Evolutionary conservation across 108 stramenopile genomes (phyloP).

Genomic region (Discostella stelligeroides): DNA sequence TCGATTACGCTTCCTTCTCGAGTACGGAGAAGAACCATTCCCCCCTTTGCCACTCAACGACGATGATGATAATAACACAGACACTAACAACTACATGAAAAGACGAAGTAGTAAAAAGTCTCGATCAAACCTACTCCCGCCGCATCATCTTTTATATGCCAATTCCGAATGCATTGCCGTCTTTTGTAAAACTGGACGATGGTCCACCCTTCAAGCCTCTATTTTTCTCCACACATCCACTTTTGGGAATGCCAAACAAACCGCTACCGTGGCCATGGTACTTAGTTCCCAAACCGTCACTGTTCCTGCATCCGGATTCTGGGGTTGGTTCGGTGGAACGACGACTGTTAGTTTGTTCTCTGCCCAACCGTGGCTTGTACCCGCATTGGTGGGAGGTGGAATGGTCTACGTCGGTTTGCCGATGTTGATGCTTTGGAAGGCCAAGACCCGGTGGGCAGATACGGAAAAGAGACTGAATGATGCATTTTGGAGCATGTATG

Average conservation of each 20-base stretch:
- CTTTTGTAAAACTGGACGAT: slow-evolving; percentile 59
- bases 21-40: slow-evolving; percentile 36
- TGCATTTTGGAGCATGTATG: slow-evolving; percentile 47
- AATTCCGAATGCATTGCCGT: slow-evolving; percentile 90
- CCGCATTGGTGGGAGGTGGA: slow-evolving; percentile 74
- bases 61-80: slow-evolving; percentile 6
- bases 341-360: slow-evolving; percentile 60
- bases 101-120: slow-evolving; percentile 3
- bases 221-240: slow-evolving; percentile 56
- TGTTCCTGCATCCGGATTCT: slow-evolving; percentile 74
- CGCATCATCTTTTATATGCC: slow-evolving; percentile 74
- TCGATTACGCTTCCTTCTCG: slow-evolving; percentile 58
- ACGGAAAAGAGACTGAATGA: slow-evolving; percentile 52
- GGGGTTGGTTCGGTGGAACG: slow-evolving; percentile 76
- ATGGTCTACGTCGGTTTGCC: slow-evolving; percentile 70
- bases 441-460: slow-evolving; percentile 44
- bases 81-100: neutral
- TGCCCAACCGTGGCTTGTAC: slow-evolving; percentile 69
- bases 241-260: slow-evolving; percentile 74
- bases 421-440: slow-evolving; percentile 50
- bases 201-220: slow-evolving; percentile 48
- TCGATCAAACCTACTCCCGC: slow-evolving; percentile 49
- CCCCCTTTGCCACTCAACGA: slow-evolving; percentile 1
- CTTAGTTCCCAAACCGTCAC: slow-evolving; percentile 66
- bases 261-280: slow-evolving; percentile 65